Base-by-base conservation (phyloP, 805 yeast genomes). In the Saccharomycopsis sp. region DNA sequence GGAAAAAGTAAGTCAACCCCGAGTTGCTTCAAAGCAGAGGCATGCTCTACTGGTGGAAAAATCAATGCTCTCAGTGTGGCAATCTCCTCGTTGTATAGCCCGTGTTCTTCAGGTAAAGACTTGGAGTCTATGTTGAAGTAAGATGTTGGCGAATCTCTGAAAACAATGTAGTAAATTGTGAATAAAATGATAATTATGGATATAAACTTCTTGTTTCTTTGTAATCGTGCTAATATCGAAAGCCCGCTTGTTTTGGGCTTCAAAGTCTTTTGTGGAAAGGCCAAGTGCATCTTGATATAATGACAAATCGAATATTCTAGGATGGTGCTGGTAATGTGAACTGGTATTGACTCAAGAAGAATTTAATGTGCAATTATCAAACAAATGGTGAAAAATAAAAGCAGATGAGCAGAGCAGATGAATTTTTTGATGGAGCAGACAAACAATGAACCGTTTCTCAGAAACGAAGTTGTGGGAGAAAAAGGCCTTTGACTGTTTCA, bases 11-110 rank as follows among this genome's bases (percentile, higher is more conserved):
- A 64, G 40, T 67, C 65, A 16, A 75, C 57, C 1, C 76, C 71
- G 38, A 81, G 53, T 43, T 77, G 78, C 49, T 73, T 71, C 45
- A 82, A 63, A 17, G 69, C 56, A 0, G 77, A 73, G 4, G 83
- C 78, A 52, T 81, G 78, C 49, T 81, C 87, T 27, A 80, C 68
- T n/a, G 75, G 71, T n/a, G 92, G 92, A 53, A 71, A 81, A 10
- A 82, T 77, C 52, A 73, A 68, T 29, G 67, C 64, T 15, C 75
- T 67, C 9, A 64, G 58, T 12, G 80, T 70, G 16, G 63, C 65
- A 20, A 75, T 63, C 43, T 70, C 73, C 33, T 64, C 54, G 12
- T 54, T 51, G 50, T 65, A 68, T 29, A 64, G 55, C 0, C 77
- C 76, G 51, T 69, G 77, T 13, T 50, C 50, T 19, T 50, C 46